Evolutionary conservation across 176 grass and related monocot genomes (phyloP), one percentile per base, ranked within the genome.

Genomic region (Carex pumila): DNA sequence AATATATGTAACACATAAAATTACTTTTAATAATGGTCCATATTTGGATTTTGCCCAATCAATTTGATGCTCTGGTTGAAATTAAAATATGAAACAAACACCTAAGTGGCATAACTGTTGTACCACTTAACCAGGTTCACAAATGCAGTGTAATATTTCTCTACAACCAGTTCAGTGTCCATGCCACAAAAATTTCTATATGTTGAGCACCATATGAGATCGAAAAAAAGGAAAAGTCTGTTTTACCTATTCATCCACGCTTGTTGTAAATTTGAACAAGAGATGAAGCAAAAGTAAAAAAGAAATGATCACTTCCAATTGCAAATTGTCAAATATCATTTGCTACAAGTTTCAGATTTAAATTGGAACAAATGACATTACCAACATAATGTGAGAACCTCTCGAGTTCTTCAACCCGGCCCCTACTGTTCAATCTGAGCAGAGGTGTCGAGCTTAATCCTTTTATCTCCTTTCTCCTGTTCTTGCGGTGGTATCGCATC

Each of bases 331-430:
- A 50, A 50, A 50, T 50, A 50, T 74, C 4, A 74, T 29, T 29
- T 74, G 19, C 43, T 22, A 47, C 7, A 82, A 67, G 15, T 30
- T 30, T 19, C 8, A 29, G n/a, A 62, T 53, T 45, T 17, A 4
- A 67, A 82, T 30, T 64, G 79, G 79, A 64, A 60, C 21, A 43
- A 47, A 81, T 21, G 41, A 6, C 10, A 71, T 84, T 90, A 90
- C 88, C 85, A 55, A 84, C 85, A 65, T 90, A 90, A 77, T 81
- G 81, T 0, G 88, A 90, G 74, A 87, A 90, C 13, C 77, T 79
- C 71, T 90, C 88, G 1, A 90, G 81, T 79, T 90, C 73, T 53
- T 87, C 84, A 43, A 84, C 7, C 53, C 85, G 81, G 22, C 88
- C 88, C 43, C 71, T 81, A 7, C 83, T 86, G 29, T 82, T 66